Percentiles rank a stretch among this genome's conserved stretches.
phyloP scores from a whole-genome alignment of 345 rosid genomes.

The Citrus cavaleriei region DNA sequence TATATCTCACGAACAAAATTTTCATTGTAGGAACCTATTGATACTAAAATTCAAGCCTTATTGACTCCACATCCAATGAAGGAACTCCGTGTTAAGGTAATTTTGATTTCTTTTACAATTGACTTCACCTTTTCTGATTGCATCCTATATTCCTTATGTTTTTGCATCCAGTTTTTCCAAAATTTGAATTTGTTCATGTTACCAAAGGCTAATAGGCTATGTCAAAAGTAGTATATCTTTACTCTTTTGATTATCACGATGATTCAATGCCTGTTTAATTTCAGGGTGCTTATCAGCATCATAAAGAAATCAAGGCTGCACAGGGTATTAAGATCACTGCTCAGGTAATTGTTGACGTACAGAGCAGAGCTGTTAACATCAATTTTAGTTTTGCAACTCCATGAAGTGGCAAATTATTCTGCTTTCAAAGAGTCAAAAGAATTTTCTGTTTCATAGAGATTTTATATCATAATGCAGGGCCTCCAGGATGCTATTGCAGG shows the following conservation, averaged over 20 bases:
- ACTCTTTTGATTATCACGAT: background rate
- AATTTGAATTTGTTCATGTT: background rate
- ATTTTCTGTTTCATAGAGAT: slow-evolving; percentile 2
- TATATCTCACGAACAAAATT: slow-evolving; percentile 9
- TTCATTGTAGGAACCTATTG: slow-evolving; percentile 74
- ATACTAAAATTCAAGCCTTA: slow-evolving; percentile 74
- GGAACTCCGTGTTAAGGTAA: slow-evolving; percentile 92
- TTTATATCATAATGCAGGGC: slow-evolving; percentile 44
- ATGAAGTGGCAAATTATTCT: too few relatives aligned
- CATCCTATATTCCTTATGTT: too few relatives aligned
- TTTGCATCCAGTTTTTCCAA: too few relatives aligned
- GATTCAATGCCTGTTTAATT: slow-evolving; percentile 26
- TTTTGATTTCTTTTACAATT: too few relatives aligned
- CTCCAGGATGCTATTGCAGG: slow-evolving; percentile 96
- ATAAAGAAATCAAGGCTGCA: slow-evolving; percentile 88
- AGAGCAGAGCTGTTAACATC: background rate
- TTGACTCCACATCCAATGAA: slow-evolving; percentile 98
- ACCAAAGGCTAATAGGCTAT: background rate
- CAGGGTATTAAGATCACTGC: slow-evolving; percentile 91
- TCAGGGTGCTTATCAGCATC: slow-evolving; percentile 85
- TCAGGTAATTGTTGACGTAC: slow-evolving; percentile 48
- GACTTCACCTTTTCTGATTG: too few relatives aligned
- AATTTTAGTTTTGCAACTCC: background rate
- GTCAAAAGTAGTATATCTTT: background rate
- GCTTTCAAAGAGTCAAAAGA: background rate